Conservation (phyloP, 2,329 filamentous ascomycete genomes). For the Huntiella abstrusa region DNA sequence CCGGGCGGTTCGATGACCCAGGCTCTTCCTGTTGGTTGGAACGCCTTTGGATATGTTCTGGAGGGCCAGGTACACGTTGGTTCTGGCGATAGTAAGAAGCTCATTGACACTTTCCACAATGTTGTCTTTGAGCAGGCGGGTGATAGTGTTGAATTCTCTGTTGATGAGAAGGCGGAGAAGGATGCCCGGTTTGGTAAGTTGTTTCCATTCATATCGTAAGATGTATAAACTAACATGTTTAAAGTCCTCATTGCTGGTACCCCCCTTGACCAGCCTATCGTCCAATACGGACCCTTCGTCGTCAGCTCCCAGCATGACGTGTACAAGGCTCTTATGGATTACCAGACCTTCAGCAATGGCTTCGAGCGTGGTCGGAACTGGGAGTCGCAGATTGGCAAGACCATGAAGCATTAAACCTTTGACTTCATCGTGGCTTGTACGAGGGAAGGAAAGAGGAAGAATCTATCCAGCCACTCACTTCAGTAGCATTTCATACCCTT, state of each 20-base stretch:
- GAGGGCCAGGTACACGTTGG: constrained; percentile 50
- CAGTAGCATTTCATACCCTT: no score
- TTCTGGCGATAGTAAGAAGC: constrained; percentile 28
- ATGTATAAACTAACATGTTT: neutral
- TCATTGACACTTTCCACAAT: constrained; percentile 60
- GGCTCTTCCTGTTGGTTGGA: constrained; percentile 62
- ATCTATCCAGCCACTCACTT: no score
- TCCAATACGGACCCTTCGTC: constrained; percentile 80
- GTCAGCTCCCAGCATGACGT: constrained; percentile 52
- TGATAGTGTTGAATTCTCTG: constrained; percentile 53
- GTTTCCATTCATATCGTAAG: neutral
- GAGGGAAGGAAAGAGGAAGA: no score
- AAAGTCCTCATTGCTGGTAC: constrained; percentile 55
- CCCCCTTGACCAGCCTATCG: constrained; percentile 60
- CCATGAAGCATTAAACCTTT: constrained; percentile 27
- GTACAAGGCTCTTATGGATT: constrained; percentile 59
- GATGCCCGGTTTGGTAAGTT: constrained; percentile 29
- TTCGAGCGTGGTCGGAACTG: constrained; percentile 65
- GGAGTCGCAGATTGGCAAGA: constrained; percentile 74
- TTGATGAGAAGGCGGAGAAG: constrained; percentile 44
- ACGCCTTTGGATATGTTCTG: constrained; percentile 76
- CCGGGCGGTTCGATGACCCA: constrained; percentile 66
- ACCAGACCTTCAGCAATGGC: constrained; percentile 52
- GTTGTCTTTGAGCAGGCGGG: constrained; percentile 71
- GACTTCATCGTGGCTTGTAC: no score